A percentile compares a stretch with the other conserved stretches of the same genome.
Evolutionary conservation across 2,329 filamentous ascomycete species (phyloP).

Genomic region (Fusarium buxicola): DNA sequence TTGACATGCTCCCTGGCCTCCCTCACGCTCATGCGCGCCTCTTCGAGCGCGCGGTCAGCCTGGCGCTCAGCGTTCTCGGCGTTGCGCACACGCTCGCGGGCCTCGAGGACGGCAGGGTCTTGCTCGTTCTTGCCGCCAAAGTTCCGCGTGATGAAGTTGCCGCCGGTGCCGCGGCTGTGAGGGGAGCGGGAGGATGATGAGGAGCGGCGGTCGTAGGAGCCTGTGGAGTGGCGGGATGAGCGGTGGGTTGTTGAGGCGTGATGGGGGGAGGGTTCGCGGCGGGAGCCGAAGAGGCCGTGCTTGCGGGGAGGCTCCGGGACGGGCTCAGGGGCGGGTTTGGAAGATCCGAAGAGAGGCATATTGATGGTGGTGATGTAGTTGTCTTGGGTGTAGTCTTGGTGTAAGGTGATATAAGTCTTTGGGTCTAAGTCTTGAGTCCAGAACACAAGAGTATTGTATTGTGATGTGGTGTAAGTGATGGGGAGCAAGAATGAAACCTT

Average conservation of each 20-base stretch:
- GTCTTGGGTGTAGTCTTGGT: background rate
- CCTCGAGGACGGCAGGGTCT: constrained; percentile 71
- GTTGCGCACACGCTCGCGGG: constrained; percentile 69
- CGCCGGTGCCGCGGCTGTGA: constrained; percentile 17
- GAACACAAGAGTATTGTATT: background rate
- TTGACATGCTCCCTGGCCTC: constrained; percentile 74
- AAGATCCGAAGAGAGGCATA: constrained; percentile 50
- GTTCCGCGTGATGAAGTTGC: constrained; percentile 56
- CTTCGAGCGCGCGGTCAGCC: constrained; percentile 71
- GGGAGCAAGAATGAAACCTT: constrained; percentile 20
- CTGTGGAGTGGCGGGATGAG: constrained; percentile 15
- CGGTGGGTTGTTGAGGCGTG: constrained; percentile 43
- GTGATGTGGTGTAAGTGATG: constrained; percentile 12
- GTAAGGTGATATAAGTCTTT: background rate
- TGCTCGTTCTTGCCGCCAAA: constrained; percentile 58
- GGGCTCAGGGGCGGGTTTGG: constrained; percentile 49
- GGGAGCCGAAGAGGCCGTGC: constrained; percentile 53
- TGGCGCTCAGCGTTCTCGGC: constrained; percentile 74
- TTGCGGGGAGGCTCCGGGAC: constrained; percentile 46
- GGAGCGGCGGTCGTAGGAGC: constrained; percentile 26
- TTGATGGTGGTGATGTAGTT: constrained; percentile 14
- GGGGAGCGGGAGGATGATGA: constrained; percentile 33
- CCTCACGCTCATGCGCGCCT: constrained; percentile 68
- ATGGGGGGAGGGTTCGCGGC: constrained; percentile 45
- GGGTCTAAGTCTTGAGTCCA: background rate